Conservation (phyloP, 75 land plant species). For the Pseudotsuga menziesii region DNA sequence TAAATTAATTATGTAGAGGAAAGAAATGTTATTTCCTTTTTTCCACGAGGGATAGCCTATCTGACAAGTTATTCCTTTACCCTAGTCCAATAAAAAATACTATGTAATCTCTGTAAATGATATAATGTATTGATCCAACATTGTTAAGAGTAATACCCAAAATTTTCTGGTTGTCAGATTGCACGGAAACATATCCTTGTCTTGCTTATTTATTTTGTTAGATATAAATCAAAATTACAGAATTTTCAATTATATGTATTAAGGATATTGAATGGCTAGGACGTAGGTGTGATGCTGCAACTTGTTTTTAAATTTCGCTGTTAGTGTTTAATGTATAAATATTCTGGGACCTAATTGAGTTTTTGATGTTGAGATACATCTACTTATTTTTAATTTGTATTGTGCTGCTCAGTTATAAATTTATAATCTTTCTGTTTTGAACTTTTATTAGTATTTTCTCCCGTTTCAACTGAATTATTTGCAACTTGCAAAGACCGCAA, state of each 20-base stretch:
- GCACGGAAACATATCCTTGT: neutral
- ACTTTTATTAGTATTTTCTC: neutral
- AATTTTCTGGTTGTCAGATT: neutral
- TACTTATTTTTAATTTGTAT: neutral
- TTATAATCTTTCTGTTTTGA: neutral
- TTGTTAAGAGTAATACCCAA: neutral
- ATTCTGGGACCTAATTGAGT: neutral
- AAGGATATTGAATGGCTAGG: neutral
- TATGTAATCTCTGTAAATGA: neutral
- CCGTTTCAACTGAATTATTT: neutral
- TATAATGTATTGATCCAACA: neutral
- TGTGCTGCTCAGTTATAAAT: neutral
- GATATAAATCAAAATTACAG: neutral
- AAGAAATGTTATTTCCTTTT: conserved; percentile 1
- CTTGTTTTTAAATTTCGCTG: neutral
- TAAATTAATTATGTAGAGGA: neutral
- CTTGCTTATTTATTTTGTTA: neutral
- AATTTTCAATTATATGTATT: neutral
- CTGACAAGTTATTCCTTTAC: neutral
- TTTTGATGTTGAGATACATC: neutral
- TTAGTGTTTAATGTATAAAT: neutral
- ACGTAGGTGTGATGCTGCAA: neutral
- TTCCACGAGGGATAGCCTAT: neutral
- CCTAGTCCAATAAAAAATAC: neutral
- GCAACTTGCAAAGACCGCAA: neutral